A percentile compares a stretch with the other conserved stretches of the same genome.
Conservation (phyloP, 192 early-diverging fungal species). For the Coemansia sp. region DNA sequence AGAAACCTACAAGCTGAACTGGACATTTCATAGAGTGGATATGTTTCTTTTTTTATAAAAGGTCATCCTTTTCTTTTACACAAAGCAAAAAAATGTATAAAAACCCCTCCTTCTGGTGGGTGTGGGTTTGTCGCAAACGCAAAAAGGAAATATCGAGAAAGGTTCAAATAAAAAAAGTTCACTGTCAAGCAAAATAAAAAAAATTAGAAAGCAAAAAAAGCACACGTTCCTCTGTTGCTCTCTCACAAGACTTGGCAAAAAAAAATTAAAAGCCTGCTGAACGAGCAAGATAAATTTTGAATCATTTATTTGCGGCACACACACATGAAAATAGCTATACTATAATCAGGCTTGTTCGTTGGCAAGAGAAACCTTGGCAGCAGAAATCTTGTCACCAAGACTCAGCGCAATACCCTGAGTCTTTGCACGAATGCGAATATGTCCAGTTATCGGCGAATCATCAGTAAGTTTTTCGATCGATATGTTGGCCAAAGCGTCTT, state of each 20-base stretch:
- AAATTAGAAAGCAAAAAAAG: no score
- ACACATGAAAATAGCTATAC: no score
- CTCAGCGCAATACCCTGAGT: constrained; percentile 98
- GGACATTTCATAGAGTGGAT: no score
- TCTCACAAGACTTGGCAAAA: not conserved
- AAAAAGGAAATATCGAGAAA: not conserved
- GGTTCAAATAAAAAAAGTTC: not conserved
- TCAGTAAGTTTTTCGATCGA: constrained; percentile 81
- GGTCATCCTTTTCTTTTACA: not conserved
- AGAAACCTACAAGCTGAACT: not conserved
- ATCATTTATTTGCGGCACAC: no score
- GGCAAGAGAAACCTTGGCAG: constrained; percentile 42
- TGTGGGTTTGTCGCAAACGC: not conserved
- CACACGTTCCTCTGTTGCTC: no score
- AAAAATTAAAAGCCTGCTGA: not conserved
- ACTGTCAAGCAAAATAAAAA: not conserved
- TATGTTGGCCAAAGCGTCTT: constrained; percentile 97
- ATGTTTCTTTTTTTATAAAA: not conserved
- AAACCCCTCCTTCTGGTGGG: not conserved
- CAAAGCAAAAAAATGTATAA: not conserved
- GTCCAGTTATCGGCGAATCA: constrained; percentile 81
- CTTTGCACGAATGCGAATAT: constrained; percentile 96
- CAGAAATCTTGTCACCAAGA: constrained; percentile 80
- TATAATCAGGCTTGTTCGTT: constrained; percentile 7
- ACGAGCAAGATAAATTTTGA: no score